Conservation (phyloP, 176 grass and related monocot species). For the Elymus sibiricus region DNA sequence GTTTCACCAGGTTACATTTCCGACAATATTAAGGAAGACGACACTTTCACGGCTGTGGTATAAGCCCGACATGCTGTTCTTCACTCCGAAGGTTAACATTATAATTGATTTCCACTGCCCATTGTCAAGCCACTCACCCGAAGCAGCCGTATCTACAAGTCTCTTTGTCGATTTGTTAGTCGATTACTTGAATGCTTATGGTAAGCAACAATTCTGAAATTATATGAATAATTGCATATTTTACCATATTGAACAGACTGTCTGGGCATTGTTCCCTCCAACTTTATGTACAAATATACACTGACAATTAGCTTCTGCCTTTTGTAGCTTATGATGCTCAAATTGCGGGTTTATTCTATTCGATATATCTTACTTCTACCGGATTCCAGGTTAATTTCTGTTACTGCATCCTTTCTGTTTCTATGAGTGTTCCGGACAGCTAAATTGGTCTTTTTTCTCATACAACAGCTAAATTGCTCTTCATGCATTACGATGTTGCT, state of each 20-base stretch:
- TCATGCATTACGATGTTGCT: slow-evolving; percentile 12
- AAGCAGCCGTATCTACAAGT: slow-evolving; percentile 59
- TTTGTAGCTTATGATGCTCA: slow-evolving; percentile 90
- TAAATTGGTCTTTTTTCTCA: not conserved
- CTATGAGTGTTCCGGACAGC: not conserved
- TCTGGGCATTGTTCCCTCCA: not conserved
- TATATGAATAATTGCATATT: not conserved
- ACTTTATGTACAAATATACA: slow-evolving; percentile 7
- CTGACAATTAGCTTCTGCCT: slow-evolving; percentile 16
- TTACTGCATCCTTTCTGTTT: slow-evolving; percentile 5
- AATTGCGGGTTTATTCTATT: slow-evolving; percentile 81
- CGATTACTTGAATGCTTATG: slow-evolving; percentile 98
- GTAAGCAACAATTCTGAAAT: slow-evolving; percentile 47
- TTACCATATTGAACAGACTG: not conserved
- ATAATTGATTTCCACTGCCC: slow-evolving; percentile 94
- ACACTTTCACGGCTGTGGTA: slow-evolving; percentile 84
- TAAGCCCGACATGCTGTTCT: slow-evolving; percentile 77
- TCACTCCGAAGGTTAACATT: slow-evolving; percentile 75
- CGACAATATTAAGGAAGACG: slow-evolving; percentile 64
- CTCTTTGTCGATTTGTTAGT: slow-evolving; percentile 66
- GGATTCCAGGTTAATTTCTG: slow-evolving; percentile 73
- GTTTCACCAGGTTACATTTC: slow-evolving; percentile 61
- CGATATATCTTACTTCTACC: slow-evolving; percentile 45
- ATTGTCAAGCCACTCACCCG: slow-evolving; percentile 70
- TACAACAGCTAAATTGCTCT: too few relatives aligned